Percentiles rank a stretch among this genome's conserved stretches.
Evolutionary conservation across 768 basidiomycete species (phyloP).

Genomic region (Hypholoma fasciculare): DNA sequence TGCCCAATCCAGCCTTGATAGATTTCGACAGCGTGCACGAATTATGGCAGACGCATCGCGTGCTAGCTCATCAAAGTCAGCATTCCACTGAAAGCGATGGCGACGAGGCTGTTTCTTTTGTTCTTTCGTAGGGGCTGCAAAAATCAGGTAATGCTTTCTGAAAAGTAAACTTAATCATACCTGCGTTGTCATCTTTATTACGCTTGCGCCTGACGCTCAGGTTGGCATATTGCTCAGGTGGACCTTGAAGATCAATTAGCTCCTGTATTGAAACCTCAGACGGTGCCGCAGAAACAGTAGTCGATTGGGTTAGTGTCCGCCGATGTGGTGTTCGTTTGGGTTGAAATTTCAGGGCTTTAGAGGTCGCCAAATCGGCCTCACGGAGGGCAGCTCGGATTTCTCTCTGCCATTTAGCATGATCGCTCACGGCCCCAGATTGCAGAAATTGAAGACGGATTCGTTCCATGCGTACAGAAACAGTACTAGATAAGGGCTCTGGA

Average conservation of each 20-base stretch:
- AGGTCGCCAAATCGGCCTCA: slow-evolving; percentile 52
- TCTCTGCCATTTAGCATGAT: slow-evolving; percentile 60
- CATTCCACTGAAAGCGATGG: slow-evolving; percentile 79
- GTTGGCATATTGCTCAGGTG: slow-evolving; percentile 20
- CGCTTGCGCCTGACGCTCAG: slow-evolving; percentile 22
- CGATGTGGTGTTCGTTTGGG: slow-evolving; percentile 25
- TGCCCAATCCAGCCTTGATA: slow-evolving; percentile 64
- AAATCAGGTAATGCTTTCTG: not conserved
- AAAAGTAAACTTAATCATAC: slow-evolving; percentile 2
- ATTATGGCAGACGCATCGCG: slow-evolving; percentile 85
- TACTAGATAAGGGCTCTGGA: slow-evolving; percentile 49
- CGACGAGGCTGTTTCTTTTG: slow-evolving; percentile 47
- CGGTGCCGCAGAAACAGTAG: slow-evolving; percentile 6
- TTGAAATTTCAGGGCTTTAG: slow-evolving; percentile 39
- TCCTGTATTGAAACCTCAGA: slow-evolving; percentile 22
- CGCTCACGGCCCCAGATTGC: slow-evolving; percentile 51
- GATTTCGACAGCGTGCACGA: slow-evolving; percentile 68
- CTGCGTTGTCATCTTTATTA: slow-evolving; percentile 30
- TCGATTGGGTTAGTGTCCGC: slow-evolving; percentile 7
- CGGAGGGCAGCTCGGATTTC: slow-evolving; percentile 57
- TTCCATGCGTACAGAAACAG: slow-evolving; percentile 50
- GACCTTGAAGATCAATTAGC: slow-evolving; percentile 28
- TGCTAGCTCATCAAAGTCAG: slow-evolving; percentile 86
- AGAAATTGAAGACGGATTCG: slow-evolving; percentile 58
- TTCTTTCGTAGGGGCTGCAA: slow-evolving; percentile 32